A percentile compares a stretch with the other conserved stretches of the same genome.
Conservation (phyloP, 495 filamentous ascomycete genomes). For the Aspergillus funiculosus region DNA sequence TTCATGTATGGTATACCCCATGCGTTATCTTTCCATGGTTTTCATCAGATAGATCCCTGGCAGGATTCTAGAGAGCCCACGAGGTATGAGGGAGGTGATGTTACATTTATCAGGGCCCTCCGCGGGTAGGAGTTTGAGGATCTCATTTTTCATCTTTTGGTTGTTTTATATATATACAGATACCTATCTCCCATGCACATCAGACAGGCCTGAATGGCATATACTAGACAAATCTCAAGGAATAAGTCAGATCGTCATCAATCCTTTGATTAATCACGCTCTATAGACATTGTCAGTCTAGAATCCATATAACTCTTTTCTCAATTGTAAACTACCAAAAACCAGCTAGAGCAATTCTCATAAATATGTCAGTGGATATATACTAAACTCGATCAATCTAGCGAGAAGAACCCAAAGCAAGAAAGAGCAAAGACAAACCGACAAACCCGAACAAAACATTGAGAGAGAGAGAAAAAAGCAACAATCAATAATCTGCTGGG, state of each 20-base stretch:
- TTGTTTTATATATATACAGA: not conserved
- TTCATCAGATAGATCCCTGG: not conserved
- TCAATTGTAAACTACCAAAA: no score
- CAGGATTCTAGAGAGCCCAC: constrained; percentile 4
- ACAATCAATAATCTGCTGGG: constrained; percentile 1
- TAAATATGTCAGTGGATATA: no score
- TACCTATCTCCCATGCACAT: no score
- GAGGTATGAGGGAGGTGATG: not conserved
- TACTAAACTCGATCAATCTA: no score
- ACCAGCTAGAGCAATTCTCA: no score
- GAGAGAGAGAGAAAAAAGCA: not conserved
- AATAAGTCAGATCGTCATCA: no score
- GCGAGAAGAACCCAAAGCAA: not conserved
- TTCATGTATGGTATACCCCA: constrained; percentile 8
- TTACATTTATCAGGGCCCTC: not conserved
- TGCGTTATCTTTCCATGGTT: not conserved
- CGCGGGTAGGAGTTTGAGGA: not conserved
- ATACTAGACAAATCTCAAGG: no score
- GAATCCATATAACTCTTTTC: no score
- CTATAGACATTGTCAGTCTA: no score
- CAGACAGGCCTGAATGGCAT: no score
- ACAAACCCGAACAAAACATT: not conserved
- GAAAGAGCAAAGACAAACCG: not conserved
- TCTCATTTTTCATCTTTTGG: not conserved
- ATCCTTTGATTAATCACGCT: no score